Conservation (phyloP, 1,139 yeast genomes). For the Entelexis sorbosivorans region DNA sequence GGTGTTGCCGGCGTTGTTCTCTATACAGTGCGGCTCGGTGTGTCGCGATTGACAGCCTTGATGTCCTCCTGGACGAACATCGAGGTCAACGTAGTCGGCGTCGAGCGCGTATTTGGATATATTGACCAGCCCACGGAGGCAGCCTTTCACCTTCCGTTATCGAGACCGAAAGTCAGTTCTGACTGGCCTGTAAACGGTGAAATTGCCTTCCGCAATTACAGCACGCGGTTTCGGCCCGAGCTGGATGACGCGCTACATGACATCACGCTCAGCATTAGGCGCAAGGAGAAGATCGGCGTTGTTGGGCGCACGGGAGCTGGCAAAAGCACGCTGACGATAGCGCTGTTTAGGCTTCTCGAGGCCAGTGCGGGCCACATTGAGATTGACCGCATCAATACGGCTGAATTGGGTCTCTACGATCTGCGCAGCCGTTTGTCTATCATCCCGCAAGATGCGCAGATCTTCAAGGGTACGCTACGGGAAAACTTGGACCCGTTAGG, state of each 20-base stretch:
- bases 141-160: constrained; percentile 25
- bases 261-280: constrained; percentile 41
- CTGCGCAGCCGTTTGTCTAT: constrained; percentile 49
- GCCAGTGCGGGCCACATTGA: constrained; percentile 43
- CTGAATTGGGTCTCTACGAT: constrained; percentile 45
- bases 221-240: constrained; percentile 53
- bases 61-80: constrained; percentile 19
- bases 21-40: constrained; percentile 30
- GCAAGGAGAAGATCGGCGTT: constrained; percentile 62
- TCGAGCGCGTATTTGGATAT: constrained; percentile 63
- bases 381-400: constrained; percentile 49
- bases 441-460: constrained; percentile 64
- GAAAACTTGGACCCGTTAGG: constrained; percentile 56
- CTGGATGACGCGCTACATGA: constrained; percentile 43
- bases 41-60: constrained; percentile 14
- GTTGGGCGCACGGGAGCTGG: constrained; percentile 86
- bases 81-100: constrained; percentile 47
- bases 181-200: constrained; percentile 55
- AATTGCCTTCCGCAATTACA: constrained; percentile 45
- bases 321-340: constrained; percentile 57
- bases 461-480: constrained; percentile 53
- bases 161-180: constrained; percentile 32
- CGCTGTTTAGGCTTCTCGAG: constrained; percentile 60
- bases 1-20: constrained; percentile 66
- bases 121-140: constrained; percentile 52